A percentile compares a stretch with the other conserved stretches of the same genome.
These are phyloP conservation scores for Phytopythium kandeliae DNA, from an alignment of 352 stramenopile species.

Conservation along the genomic window DNA sequence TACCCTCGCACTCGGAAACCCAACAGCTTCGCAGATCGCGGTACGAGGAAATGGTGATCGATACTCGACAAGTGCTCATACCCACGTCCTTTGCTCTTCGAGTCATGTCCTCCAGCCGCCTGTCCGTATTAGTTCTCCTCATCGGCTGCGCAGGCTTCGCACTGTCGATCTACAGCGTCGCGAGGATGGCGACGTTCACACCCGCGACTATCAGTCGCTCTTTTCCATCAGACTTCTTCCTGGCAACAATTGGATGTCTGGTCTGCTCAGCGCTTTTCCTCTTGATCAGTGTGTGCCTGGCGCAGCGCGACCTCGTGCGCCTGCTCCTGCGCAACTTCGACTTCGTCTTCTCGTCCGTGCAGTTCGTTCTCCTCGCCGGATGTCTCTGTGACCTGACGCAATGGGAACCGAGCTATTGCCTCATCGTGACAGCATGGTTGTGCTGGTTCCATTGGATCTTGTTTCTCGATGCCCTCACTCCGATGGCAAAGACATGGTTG, in stretches of 20 bases:
- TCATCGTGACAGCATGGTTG: conserved; percentile 34
- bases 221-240: background rate
- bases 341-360: conserved; percentile 19
- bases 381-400: conserved; percentile 25
- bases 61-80: conserved; percentile 7
- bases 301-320: conserved; percentile 13
- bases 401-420: conserved; percentile 19
- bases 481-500: conserved; percentile 9
- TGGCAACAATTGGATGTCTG: background rate
- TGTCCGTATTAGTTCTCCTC: background rate
- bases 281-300: conserved; percentile 3
- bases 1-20: background rate
- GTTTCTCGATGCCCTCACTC: conserved; percentile 38
- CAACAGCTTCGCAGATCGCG: conserved; percentile 11
- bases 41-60: conserved; percentile 11
- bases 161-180: background rate
- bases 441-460: conserved; percentile 49
- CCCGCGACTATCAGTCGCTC: background rate
- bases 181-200: background rate
- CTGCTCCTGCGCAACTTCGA: conserved; percentile 17
- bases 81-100: background rate
- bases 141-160: conserved; percentile 1
- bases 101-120: background rate
- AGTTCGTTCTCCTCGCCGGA: conserved; percentile 10
- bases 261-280: conserved; percentile 1